phyloP scores from a whole-genome alignment of 768 basidiomycete species.

The Stropharia rugosoannulata region DNA sequence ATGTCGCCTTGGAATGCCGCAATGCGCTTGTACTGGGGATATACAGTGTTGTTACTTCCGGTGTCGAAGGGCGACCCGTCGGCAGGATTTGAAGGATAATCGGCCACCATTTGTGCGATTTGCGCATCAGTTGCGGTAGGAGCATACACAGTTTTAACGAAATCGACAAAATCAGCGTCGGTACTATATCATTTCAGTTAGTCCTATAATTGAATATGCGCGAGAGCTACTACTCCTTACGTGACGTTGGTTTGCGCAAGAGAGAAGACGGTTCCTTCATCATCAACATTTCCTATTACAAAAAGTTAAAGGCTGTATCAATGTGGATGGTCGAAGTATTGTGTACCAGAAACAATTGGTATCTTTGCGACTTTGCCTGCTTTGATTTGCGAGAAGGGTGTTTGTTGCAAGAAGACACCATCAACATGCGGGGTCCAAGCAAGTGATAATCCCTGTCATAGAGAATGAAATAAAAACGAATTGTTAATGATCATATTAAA shows the following conservation, averaged over 20 bases:
- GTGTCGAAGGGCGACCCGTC: constrained; percentile 59
- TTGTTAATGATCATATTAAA: neutral
- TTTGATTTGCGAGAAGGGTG: constrained; percentile 40
- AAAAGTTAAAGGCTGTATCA: constrained; percentile 40
- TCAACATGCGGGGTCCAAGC: constrained; percentile 52
- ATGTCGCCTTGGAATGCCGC: constrained; percentile 47
- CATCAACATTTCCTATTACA: constrained; percentile 46
- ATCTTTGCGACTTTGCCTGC: constrained; percentile 45
- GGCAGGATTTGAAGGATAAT: constrained; percentile 38
- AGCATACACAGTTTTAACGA: constrained; percentile 28
- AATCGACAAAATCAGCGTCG: constrained; percentile 20
- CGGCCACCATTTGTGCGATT: constrained; percentile 24
- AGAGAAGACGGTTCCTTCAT: constrained; percentile 49
- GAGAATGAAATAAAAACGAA: neutral
- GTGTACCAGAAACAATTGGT: constrained; percentile 41
- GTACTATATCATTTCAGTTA: constrained; percentile 15
- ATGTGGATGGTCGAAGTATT: constrained; percentile 19
- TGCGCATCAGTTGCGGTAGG: constrained; percentile 26
- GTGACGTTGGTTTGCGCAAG: constrained; percentile 14
- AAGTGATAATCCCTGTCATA: constrained; percentile 35
- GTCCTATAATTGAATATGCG: neutral
- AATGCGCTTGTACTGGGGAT: constrained; percentile 45
- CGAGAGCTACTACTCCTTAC: constrained; percentile 14
- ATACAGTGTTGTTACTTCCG: constrained; percentile 37
- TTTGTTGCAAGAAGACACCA: constrained; percentile 45